Percentiles rank a stretch among this genome's conserved stretches.
phyloP scores from a whole-genome alignment of 2,329 filamentous ascomycete species.

The Colletotrichum sp. region DNA sequence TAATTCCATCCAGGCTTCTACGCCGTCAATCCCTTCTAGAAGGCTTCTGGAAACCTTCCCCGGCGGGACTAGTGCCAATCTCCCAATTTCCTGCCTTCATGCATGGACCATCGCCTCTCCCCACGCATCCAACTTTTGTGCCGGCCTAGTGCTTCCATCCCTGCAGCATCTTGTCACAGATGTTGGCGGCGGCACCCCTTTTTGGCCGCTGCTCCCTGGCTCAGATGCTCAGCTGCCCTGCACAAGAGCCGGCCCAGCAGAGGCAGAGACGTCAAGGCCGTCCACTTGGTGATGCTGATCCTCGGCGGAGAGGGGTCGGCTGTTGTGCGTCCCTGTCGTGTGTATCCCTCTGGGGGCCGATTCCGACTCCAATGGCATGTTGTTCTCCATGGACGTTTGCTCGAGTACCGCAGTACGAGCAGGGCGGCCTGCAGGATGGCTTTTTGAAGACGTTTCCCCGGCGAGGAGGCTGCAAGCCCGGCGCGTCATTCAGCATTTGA shows the following conservation, averaged over 20 bases:
- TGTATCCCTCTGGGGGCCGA: neutral
- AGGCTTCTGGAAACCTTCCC: constrained; percentile 42
- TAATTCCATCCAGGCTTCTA: constrained; percentile 10
- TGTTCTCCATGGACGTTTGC: neutral
- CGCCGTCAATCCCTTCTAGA: constrained; percentile 21
- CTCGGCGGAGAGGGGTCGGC: neutral
- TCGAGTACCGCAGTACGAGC: neutral
- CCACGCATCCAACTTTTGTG: constrained; percentile 28
- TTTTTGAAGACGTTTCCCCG: neutral
- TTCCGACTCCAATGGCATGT: neutral
- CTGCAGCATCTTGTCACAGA: constrained; percentile 13
- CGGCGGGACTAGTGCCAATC: constrained; percentile 29
- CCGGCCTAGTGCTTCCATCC: constrained; percentile 4
- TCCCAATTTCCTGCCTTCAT: constrained; percentile 28
- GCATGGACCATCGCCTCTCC: constrained; percentile 27
- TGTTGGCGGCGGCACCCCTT: constrained; percentile 12
- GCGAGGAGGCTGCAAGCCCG: neutral
- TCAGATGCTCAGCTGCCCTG: neutral
- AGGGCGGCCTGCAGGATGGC: neutral
- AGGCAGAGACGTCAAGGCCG: neutral
- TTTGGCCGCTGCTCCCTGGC: neutral
- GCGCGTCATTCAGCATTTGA: constrained; percentile 6
- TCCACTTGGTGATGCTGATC: neutral
- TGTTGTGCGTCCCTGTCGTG: neutral
- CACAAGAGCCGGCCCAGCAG: neutral